Evolutionary conservation across 805 yeast genomes (phyloP).

Genomic region (Lipomyces yamanashiensis): DNA sequence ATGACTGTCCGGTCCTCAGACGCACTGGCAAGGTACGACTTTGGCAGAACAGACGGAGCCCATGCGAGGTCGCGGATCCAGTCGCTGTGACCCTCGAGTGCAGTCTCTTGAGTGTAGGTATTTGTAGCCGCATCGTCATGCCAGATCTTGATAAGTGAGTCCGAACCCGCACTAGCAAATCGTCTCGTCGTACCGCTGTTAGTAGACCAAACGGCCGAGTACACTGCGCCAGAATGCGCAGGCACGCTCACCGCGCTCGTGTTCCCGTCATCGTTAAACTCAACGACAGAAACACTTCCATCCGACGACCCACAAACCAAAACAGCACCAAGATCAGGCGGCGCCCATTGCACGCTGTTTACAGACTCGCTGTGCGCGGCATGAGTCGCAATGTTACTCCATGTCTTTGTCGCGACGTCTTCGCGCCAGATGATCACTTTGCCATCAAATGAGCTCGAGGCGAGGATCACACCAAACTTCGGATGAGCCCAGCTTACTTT

Average conservation of each 20-base stretch:
- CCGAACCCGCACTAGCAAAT: conserved; percentile 94
- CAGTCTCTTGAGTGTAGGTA: conserved; percentile 72
- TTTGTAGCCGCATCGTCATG: conserved; percentile 54
- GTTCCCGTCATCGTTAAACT: conserved; percentile 87
- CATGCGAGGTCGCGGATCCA: conserved; percentile 99
- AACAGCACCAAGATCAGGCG: conserved; percentile 93
- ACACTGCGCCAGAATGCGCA: conserved; percentile 94
- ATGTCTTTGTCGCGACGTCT: conserved; percentile 67
- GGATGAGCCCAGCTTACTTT: conserved; percentile 99
- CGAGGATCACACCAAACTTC: conserved; percentile 91
- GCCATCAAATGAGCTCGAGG: conserved; percentile 95
- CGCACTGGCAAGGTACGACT: conserved; percentile 92
- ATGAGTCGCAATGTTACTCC: conserved; percentile 88
- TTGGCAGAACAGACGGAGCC: conserved; percentile 89
- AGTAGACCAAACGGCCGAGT: conserved; percentile 91
- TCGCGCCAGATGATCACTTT: conserved; percentile 94
- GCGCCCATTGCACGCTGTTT: conserved; percentile 95
- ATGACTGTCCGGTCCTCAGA: conserved; percentile 95
- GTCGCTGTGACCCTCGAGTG: conserved; percentile 87
- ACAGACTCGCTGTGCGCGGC: conserved; percentile 91
- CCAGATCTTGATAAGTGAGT: conserved; percentile 93
- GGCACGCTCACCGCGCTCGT: conserved; percentile 55
- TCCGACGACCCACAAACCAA: conserved; percentile 90
- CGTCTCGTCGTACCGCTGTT: conserved; percentile 53
- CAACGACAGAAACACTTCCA: conserved; percentile 88